A percentile compares a stretch with the other conserved stretches of the same genome.
Evolutionary conservation across 805 yeast genomes (phyloP).

Genomic region (Yarrowia deformans): DNA sequence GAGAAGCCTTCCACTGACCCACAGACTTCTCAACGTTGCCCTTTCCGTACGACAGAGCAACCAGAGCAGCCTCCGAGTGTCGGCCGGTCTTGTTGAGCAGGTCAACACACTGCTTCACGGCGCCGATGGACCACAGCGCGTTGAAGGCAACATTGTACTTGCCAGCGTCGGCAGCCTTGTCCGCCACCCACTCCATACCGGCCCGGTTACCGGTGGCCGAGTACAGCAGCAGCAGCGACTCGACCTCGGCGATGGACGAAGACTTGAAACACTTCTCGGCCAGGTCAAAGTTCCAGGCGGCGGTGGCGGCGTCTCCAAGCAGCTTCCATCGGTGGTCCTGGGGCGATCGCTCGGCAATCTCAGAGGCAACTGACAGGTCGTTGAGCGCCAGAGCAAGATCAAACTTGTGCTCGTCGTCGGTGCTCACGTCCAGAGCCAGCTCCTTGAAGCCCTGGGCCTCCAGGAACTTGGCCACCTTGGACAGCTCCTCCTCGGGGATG

Average conservation of each 20-base stretch:
- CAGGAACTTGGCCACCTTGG: slow-evolving; percentile 87
- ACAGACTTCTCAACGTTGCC: slow-evolving; percentile 57
- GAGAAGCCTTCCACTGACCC: slow-evolving; percentile 69
- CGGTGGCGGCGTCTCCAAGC: slow-evolving; percentile 85
- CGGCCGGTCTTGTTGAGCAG: slow-evolving; percentile 73
- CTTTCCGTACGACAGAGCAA: slow-evolving; percentile 74
- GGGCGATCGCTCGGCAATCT: slow-evolving; percentile 58
- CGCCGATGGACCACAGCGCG: slow-evolving; percentile 87
- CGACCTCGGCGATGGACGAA: slow-evolving; percentile 36
- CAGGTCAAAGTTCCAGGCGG: slow-evolving; percentile 76
- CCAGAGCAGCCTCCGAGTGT: slow-evolving; percentile 82
- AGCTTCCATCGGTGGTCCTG: slow-evolving; percentile 84
- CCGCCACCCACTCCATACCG: slow-evolving; percentile 69
- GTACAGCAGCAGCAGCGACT: slow-evolving; percentile 48
- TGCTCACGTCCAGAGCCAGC: slow-evolving; percentile 82
- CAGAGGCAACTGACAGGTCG: slow-evolving; percentile 73
- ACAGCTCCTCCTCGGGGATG: slow-evolving; percentile 66
- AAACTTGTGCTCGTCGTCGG: slow-evolving; percentile 89
- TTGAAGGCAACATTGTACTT: slow-evolving; percentile 90
- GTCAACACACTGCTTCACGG: slow-evolving; percentile 66
- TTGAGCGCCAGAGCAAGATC: slow-evolving; percentile 85
- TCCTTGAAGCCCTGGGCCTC: slow-evolving; percentile 90
- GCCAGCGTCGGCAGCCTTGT: slow-evolving; percentile 72
- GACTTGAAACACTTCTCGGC: slow-evolving; percentile 69
- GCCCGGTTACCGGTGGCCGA: slow-evolving; percentile 77